phyloP scores from a whole-genome alignment of 306 rosid genomes.

The Inga leiocalycina region DNA sequence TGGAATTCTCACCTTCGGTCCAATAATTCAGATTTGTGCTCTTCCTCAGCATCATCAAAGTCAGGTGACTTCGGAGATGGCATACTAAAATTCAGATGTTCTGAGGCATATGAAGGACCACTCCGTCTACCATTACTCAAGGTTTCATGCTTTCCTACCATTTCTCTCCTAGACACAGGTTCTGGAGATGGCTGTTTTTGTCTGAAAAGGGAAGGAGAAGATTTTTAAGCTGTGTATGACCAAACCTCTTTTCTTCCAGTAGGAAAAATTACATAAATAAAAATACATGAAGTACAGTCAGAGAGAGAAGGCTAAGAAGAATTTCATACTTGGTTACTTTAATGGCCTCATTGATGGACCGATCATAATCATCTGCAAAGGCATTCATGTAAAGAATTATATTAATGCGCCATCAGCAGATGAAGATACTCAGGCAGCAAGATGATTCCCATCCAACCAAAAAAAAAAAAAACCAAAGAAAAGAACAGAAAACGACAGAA shows the following conservation, averaged over 20 bases:
- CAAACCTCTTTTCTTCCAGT: constrained; percentile 6
- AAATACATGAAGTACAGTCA: neutral
- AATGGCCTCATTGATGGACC: constrained; percentile 96
- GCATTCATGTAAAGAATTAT: constrained; percentile 37
- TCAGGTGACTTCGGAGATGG: constrained; percentile 76
- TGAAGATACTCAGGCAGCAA: constrained; percentile 1
- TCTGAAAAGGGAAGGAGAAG: constrained; percentile 47
- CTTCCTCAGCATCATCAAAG: constrained; percentile 65
- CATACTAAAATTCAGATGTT: constrained; percentile 60
- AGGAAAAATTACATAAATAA: neutral
- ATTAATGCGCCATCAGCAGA: constrained; percentile 34
- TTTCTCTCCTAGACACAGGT: constrained; percentile 64
- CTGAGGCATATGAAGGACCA: constrained; percentile 58
- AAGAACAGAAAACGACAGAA: neutral
- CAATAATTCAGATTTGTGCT: constrained; percentile 53
- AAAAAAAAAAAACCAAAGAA: neutral
- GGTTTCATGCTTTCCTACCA: constrained; percentile 58
- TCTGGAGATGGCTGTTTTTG: constrained; percentile 83
- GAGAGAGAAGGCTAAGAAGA: constrained; percentile 6
- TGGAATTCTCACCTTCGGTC: constrained; percentile 67
- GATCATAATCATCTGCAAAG: constrained; percentile 91
- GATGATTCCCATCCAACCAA: constrained; percentile 11
- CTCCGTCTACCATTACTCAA: constrained; percentile 78
- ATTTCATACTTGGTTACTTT: constrained; percentile 88
- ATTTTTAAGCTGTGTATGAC: constrained; percentile 23